phyloP scores from a whole-genome alignment of 2,329 filamentous ascomycete genomes.

The Ceratocystis huliohia region DNA sequence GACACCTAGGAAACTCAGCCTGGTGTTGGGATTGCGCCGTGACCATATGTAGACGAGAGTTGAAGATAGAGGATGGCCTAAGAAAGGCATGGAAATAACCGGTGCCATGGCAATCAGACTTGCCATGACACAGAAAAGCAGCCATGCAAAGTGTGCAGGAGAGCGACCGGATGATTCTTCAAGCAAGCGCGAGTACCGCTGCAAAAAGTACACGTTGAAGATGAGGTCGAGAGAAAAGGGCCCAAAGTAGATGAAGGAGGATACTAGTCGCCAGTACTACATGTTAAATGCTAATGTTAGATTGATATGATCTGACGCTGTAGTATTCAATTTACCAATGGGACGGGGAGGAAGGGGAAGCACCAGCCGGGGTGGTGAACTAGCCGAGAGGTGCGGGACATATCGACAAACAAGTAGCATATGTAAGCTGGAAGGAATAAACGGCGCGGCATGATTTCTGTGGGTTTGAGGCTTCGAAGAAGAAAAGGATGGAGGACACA shows the following conservation, averaged over 20 bases:
- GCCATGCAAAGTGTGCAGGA: conserved; percentile 88
- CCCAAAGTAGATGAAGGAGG: conserved; percentile 95
- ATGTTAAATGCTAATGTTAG: conserved; percentile 10
- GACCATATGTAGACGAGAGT: conserved; percentile 98
- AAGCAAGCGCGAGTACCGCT: conserved; percentile 86
- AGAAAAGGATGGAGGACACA: conserved; percentile 32
- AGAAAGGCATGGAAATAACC: conserved; percentile 79
- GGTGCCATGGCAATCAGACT: conserved; percentile 73
- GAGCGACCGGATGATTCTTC: conserved; percentile 90
- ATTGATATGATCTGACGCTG: not conserved
- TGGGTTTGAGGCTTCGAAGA: not conserved
- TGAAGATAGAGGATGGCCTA: conserved; percentile 84
- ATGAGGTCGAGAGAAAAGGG: conserved; percentile 86
- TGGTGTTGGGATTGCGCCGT: conserved; percentile 79
- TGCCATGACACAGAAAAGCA: conserved; percentile 71
- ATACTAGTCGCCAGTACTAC: conserved; percentile 92
- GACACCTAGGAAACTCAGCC: conserved; percentile 77
- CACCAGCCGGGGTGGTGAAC: not conserved
- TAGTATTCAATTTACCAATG: not conserved
- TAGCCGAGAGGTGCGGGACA: not conserved
- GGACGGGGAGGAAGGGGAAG: not conserved
- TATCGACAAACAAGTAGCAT: too few species aligned
- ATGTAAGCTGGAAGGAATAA: too few species aligned
- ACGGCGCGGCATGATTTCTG: too few species aligned
- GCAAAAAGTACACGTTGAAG: conserved; percentile 97